Conservation (phyloP, 2,329 filamentous ascomycete species). For the Diplocarpon rosae region DNA sequence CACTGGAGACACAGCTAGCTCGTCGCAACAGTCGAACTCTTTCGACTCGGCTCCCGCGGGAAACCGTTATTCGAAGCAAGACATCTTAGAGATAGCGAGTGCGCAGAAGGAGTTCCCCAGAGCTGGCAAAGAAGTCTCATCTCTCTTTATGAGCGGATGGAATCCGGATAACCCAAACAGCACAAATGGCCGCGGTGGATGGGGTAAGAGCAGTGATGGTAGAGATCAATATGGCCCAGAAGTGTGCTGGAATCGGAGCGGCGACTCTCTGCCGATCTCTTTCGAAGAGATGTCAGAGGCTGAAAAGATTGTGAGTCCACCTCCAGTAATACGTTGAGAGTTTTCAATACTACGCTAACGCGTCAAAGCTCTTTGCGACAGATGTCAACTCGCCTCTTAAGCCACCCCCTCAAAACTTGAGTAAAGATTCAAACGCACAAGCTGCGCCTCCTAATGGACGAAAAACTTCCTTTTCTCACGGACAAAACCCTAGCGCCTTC, state of each 20-base stretch:
- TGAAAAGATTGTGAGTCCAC: conserved; percentile 43
- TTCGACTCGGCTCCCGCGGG: conserved; percentile 31
- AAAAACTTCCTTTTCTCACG: conserved; percentile 69
- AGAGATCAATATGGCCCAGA: conserved; percentile 76
- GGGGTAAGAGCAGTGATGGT: conserved; percentile 68
- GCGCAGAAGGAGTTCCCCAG: conserved; percentile 38
- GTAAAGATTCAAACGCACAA: conserved; percentile 46
- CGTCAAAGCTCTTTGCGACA: conserved; percentile 58
- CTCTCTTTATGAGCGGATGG: conserved; percentile 67
- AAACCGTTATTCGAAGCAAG: conserved; percentile 30
- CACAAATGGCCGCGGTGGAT: conserved; percentile 44
- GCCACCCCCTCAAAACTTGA: conserved; percentile 56
- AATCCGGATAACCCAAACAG: conserved; percentile 64
- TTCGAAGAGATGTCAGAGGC: conserved; percentile 56
- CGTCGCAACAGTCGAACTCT: conserved; percentile 20
- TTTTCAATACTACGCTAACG: conserved; percentile 13
- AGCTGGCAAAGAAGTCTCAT: conserved; percentile 48
- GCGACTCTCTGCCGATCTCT: conserved; percentile 58
- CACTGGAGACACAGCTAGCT: conserved; percentile 14
- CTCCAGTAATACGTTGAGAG: neutral
- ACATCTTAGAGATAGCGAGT: conserved; percentile 66
- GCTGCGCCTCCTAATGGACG: conserved; percentile 53
- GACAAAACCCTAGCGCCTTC: conserved; percentile 48
- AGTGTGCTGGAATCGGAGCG: conserved; percentile 76
- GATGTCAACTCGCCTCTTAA: conserved; percentile 95